Base-by-base conservation (phyloP, 352 stramenopile species). In the Pilasporangium apinafurcum region DNA sequence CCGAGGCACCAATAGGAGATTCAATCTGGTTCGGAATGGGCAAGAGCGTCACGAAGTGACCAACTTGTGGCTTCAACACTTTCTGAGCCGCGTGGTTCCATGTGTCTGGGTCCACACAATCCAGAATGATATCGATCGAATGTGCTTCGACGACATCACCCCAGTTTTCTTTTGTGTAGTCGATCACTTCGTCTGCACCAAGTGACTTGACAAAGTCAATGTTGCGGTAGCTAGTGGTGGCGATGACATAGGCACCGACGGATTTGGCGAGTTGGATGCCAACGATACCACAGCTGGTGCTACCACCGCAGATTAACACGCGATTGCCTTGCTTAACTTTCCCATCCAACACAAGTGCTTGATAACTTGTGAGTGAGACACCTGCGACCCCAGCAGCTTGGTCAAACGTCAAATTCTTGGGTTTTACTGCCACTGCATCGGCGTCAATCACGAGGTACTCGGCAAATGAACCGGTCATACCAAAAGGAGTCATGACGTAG, bases 221-320 rank as follows among this genome's bases (percentile, higher is more conserved):
- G 16, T 73, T 66, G 26, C 49, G 18, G 2, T 21, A 16, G 26
- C 59, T 74, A 18, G 42, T 37, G 5, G 58, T 65, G 5, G 55
- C 24, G 25, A 65, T 57, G 31, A 74, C 62, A 24, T 31, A 29
- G 0, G 48, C 50, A n/a, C 56, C 63, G 9, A 60, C 21, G 0
- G 31, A 44, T 14, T 68, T 52, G 21, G 59, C 65, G 16, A 79
- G 46, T 28, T 83, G 67, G 1, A 83, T 53, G 3, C 56, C 70
- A 33, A 72, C 59, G 26, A 62, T 52, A 1, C 70, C 70, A 2
- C 59, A 61, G 24, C 41, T 53, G 21, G 62, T 62, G 26, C 53
- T 65, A 9, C 60, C 70, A 2, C 67, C 70, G 4, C 77, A 49
- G 37, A 83, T 64, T 4, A 80, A 51, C 48, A 80, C 57, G 16